These are phyloP conservation scores for Monosporascus ibericus DNA, from an alignment of 2,329 filamentous ascomycete genomes.

Conservation along the genomic window DNA sequence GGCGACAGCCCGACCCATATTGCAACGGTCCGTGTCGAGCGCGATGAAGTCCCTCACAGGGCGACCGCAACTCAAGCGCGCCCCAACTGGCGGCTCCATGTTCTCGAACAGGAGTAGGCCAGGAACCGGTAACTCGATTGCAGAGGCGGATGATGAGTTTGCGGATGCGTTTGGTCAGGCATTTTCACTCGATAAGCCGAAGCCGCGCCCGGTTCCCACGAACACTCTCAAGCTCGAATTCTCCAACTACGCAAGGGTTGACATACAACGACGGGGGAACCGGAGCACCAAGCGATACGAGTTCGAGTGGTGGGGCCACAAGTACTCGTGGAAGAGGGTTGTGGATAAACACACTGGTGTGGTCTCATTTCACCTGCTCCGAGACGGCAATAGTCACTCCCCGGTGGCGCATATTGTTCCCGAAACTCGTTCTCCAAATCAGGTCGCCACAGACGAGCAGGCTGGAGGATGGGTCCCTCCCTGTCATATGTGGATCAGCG, in stretches of 20 bases:
- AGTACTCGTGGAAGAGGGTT: slow-evolving; percentile 77
- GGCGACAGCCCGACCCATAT: slow-evolving; percentile 29
- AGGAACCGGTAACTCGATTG: slow-evolving; percentile 28
- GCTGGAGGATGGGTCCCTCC: slow-evolving; percentile 88
- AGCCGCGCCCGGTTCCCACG: slow-evolving; percentile 46
- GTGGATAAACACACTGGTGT: slow-evolving; percentile 61
- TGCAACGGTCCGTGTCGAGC: slow-evolving; percentile 41
- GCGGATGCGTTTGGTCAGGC: slow-evolving; percentile 19
- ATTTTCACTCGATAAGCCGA: slow-evolving; percentile 25
- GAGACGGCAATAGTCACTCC: slow-evolving; percentile 52
- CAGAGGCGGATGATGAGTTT: slow-evolving; percentile 26
- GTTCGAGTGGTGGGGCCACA: slow-evolving; percentile 88
- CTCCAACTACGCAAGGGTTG: slow-evolving; percentile 92
- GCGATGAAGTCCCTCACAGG: slow-evolving; percentile 41
- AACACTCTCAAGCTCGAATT: slow-evolving; percentile 89
- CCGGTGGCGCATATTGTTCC: slow-evolving; percentile 82
- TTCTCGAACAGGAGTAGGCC: slow-evolving; percentile 26
- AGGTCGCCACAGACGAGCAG: slow-evolving; percentile 63
- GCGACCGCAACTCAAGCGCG: slow-evolving; percentile 29
- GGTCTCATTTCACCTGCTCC: slow-evolving; percentile 74
- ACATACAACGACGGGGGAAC: slow-evolving; percentile 64
- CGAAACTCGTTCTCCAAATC: slow-evolving; percentile 64
- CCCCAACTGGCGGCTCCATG: slow-evolving; percentile 27
- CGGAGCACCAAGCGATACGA: slow-evolving; percentile 72
- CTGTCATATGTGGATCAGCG: slow-evolving; percentile 85